A percentile compares a stretch with the other conserved stretches of the same genome.
These are phyloP conservation scores for Adiantum capillusveneris DNA, from an alignment of 75 land plant species.

Conservation along the genomic window DNA sequence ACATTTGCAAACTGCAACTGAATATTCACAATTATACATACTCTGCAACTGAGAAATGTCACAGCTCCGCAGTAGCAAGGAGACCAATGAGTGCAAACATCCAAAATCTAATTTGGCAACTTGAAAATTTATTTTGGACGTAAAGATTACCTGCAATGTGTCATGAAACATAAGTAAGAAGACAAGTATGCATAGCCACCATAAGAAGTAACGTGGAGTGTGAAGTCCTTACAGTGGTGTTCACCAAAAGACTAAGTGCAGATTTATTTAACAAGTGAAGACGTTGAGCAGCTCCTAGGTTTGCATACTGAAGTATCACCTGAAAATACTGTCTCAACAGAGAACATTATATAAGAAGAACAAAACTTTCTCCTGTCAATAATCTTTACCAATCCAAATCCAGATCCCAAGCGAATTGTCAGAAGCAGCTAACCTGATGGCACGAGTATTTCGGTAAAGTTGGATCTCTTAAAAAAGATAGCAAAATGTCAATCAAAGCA, in stretches of 20 bases:
- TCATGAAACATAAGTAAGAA: no score
- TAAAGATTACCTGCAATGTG: conserved; percentile 14
- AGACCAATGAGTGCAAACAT: conserved; percentile 18
- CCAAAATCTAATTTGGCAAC: conserved; percentile 12
- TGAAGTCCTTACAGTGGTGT: background rate
- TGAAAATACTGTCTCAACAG: conserved; percentile 19
- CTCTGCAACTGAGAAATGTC: conserved; percentile 15
- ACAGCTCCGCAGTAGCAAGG: conserved; percentile 26
- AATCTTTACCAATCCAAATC: no score
- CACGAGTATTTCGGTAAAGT: conserved; percentile 12
- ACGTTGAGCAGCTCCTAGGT: conserved; percentile 17
- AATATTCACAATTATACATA: conserved; percentile 4
- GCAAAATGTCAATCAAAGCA: conserved; percentile 14
- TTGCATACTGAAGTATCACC: conserved; percentile 23
- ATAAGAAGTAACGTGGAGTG: no score
- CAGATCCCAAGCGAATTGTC: background rate
- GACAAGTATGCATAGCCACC: no score
- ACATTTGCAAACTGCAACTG: no score
- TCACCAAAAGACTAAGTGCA: conserved; percentile 13
- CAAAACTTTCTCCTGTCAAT: no score
- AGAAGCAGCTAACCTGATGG: conserved; percentile 8
- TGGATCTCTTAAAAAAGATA: conserved; percentile 12
- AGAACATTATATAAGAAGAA: background rate
- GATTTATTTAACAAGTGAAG: conserved; percentile 16
- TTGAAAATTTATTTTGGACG: conserved; percentile 21